Conservation (phyloP, 805 yeast species). For the Yarrowia keelungensis region DNA sequence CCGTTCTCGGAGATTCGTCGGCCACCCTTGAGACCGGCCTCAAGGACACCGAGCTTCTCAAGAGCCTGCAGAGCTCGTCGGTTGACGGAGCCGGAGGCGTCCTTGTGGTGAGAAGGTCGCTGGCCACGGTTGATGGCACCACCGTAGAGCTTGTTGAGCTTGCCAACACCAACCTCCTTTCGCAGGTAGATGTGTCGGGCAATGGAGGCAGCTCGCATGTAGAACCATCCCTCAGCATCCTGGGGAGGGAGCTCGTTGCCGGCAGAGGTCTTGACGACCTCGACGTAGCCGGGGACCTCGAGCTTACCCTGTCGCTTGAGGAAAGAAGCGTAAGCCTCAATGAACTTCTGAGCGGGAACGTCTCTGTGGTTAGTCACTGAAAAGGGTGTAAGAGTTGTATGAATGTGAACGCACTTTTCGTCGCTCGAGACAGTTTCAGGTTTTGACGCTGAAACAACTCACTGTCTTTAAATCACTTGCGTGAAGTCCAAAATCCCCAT, state of each 20-base stretch:
- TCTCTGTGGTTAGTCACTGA: conserved; percentile 63
- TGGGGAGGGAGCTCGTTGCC: conserved; percentile 99
- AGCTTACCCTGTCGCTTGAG: conserved; percentile 99
- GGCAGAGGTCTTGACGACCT: conserved; percentile 97
- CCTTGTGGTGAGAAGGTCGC: conserved; percentile 98
- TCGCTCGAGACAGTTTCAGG: conserved; percentile 15
- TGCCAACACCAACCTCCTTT: conserved; percentile 99
- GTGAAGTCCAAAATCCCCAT: conserved; percentile 18
- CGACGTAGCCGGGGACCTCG: conserved; percentile 99
- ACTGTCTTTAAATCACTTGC: conserved; percentile 29
- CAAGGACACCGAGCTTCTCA: conserved; percentile 97
- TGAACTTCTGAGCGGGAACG: conserved; percentile 99
- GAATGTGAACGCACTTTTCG: neutral
- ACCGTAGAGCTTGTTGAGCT: conserved; percentile 98
- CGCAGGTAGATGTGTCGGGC: conserved; percentile 99
- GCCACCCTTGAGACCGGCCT: conserved; percentile 97
- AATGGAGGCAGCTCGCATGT: conserved; percentile 99
- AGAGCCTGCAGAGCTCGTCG: conserved; percentile 97
- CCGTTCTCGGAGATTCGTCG: conserved; percentile 99
- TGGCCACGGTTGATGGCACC: conserved; percentile 99
- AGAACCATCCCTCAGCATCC: conserved; percentile 99
- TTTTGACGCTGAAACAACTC: conserved; percentile 14
- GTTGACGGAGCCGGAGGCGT: conserved; percentile 99
- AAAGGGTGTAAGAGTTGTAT: neutral
- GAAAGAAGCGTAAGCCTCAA: conserved; percentile 99